These are phyloP conservation scores for Aegilops tauschii DNA, from an alignment of 176 grass and related monocot species.

Conservation along the genomic window DNA sequence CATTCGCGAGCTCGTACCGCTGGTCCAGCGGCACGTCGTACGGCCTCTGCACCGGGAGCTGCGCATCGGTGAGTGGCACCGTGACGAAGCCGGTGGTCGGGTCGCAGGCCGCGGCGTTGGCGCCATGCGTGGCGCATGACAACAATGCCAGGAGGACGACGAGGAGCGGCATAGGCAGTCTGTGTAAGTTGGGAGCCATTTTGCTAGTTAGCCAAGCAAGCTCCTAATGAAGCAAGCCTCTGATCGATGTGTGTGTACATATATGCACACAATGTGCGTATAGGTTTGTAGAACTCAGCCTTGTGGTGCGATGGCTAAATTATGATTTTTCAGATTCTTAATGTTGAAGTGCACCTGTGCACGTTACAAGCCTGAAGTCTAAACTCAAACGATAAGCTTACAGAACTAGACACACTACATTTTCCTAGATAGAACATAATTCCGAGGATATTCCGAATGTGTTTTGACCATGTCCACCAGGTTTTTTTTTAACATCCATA, in stretches of 20 bases:
- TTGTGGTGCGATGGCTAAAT: background rate
- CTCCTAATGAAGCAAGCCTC: background rate
- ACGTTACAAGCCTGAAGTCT: background rate
- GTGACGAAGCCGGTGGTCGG: slow-evolving; percentile 34
- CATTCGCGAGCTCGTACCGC: slow-evolving; percentile 17
- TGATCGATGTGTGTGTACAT: background rate
- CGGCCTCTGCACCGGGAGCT: slow-evolving; percentile 28
- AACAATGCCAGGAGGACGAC: background rate
- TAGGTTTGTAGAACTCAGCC: background rate
- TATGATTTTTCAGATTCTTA: background rate
- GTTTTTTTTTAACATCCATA: no score
- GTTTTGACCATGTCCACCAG: background rate
- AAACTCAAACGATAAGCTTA: background rate
- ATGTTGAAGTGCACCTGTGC: background rate
- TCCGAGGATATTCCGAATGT: background rate
- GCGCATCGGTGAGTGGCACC: slow-evolving; percentile 10
- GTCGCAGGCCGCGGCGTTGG: background rate
- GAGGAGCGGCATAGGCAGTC: background rate
- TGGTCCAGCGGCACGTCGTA: slow-evolving; percentile 17
- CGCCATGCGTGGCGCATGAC: background rate
- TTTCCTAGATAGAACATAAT: background rate
- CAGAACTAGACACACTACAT: background rate
- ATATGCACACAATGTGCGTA: background rate
- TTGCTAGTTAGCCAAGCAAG: background rate
- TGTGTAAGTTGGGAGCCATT: background rate